A percentile compares a stretch with the other conserved stretches of the same genome.
These are phyloP conservation scores for Fragosphaeria purpurea DNA, from an alignment of 2,329 filamentous ascomycete genomes.

Conservation along the genomic window DNA sequence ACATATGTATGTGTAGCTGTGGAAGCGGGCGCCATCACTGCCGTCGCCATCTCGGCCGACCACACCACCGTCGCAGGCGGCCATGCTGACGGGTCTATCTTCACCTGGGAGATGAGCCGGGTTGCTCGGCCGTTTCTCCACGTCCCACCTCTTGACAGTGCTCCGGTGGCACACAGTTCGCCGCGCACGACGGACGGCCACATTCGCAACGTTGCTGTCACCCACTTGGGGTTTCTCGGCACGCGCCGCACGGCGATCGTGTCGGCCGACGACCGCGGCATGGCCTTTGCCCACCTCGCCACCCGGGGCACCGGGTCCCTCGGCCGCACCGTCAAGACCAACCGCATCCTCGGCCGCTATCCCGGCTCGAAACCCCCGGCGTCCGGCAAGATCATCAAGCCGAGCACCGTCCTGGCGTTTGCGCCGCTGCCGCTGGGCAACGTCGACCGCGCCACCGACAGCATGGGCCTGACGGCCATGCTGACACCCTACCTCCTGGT, in stretches of 20 bases:
- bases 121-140: constrained; percentile 81
- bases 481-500: constrained; percentile 91
- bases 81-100: constrained; percentile 83
- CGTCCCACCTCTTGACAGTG: constrained; percentile 61
- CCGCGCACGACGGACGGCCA: constrained; percentile 70
- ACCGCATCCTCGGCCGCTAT: constrained; percentile 83
- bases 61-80: constrained; percentile 86
- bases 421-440: constrained; percentile 88
- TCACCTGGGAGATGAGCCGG: constrained; percentile 87
- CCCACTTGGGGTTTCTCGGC: constrained; percentile 90
- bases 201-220: constrained; percentile 62
- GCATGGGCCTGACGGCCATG: constrained; percentile 85
- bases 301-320: constrained; percentile 82
- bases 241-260: constrained; percentile 89
- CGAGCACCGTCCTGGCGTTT: constrained; percentile 90
- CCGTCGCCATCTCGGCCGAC: constrained; percentile 85
- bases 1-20: constrained; percentile 46
- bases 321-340: constrained; percentile 77
- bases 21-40: constrained; percentile 79
- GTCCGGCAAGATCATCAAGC: constrained; percentile 57
- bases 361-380: constrained; percentile 55
- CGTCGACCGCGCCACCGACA: constrained; percentile 77
- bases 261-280: constrained; percentile 86
- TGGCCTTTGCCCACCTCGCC: constrained; percentile 96
- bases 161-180: constrained; percentile 44